Base-by-base conservation (phyloP, 2,329 filamentous ascomycete species). In the Penicillium sp. region DNA sequence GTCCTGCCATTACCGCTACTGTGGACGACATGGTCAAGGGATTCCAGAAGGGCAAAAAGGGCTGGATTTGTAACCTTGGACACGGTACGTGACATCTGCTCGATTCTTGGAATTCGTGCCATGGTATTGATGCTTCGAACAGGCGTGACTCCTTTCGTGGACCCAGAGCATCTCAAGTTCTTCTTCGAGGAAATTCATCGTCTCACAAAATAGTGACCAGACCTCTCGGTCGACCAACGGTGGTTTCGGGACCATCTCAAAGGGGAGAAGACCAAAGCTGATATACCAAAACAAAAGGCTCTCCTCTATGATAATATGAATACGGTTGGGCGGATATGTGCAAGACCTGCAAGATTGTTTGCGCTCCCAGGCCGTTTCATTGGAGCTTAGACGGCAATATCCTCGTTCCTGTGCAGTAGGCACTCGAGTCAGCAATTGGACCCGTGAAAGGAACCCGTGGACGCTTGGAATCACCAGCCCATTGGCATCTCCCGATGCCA, bases 61-160 rank as follows among this genome's bases (percentile, higher is more conserved):
- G 91, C 27, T 98, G 93, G 91, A 97, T 98, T 55, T 88, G 87
- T 33, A 98, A 98, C 64, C 76, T 98, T 47, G 93, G 93, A 7
- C 93, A 98, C 63, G 93, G 93, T 87, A 77, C 59, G 81, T 67
- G 16, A 4, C 28, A 31, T n/a, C 11, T 35, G n/a, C 4, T 38
- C 13, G 39, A 31, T 45, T 33, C 5, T 18, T n/a, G n/a, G n/a
- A 17, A 14, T 39, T 46, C 10, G 27, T 23, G 33, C 36, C 26
- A 51, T 48, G 30, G 58, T 48, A 42, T 52, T 60, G 35, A 58
- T 18, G 17, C 4, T 17, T 23, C 44, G 42, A 41, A 45, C 57
- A 93, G 87, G 88, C 46, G 89, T 98, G 50, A 98, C 93, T 20
- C 93, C 93, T 1, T 85, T 90, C 50, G 93, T 98, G 38, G 86